These are phyloP conservation scores for Ceratobasidium sp. DNA, from an alignment of 1,284 basidiomycete genomes.

Conservation along the genomic window DNA sequence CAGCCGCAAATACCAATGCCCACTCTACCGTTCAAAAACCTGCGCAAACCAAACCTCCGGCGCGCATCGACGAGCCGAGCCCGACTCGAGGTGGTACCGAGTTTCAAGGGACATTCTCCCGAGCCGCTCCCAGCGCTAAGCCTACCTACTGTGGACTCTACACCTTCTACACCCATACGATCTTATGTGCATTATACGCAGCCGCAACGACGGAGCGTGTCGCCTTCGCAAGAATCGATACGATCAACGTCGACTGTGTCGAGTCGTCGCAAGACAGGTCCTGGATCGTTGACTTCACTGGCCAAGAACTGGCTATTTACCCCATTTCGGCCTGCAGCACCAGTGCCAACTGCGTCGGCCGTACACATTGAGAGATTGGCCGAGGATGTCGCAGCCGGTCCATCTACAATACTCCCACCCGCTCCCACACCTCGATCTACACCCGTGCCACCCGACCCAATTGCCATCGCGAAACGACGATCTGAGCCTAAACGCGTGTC, in stretches of 20 bases:
- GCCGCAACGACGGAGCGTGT: conserved; percentile 62
- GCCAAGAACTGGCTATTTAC: conserved; percentile 74
- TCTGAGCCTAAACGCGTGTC: conserved; percentile 30
- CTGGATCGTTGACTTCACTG: conserved; percentile 61
- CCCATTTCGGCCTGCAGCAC: conserved; percentile 73
- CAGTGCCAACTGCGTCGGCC: conserved; percentile 42
- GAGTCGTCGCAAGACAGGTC: conserved; percentile 57
- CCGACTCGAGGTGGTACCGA: conserved; percentile 31
- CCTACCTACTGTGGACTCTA: conserved; percentile 30
- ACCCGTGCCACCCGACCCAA: conserved; percentile 61
- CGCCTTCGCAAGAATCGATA: conserved; percentile 78
- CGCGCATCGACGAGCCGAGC: conserved; percentile 40
- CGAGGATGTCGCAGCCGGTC: conserved; percentile 37
- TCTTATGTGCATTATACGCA: neutral
- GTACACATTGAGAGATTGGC: conserved; percentile 45
- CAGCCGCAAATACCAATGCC: conserved; percentile 32
- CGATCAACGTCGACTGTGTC: conserved; percentile 61
- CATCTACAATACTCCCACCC: conserved; percentile 31
- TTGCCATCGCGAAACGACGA: conserved; percentile 67
- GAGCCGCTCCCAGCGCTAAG: conserved; percentile 35
- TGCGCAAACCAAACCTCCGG: conserved; percentile 32
- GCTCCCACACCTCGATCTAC: conserved; percentile 30
- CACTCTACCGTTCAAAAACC: conserved; percentile 37
- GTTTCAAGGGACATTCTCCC: conserved; percentile 41
- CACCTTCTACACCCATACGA: conserved; percentile 29